Conservation (phyloP, 2,329 filamentous ascomycete genomes). For the Remersonia thermophila region DNA sequence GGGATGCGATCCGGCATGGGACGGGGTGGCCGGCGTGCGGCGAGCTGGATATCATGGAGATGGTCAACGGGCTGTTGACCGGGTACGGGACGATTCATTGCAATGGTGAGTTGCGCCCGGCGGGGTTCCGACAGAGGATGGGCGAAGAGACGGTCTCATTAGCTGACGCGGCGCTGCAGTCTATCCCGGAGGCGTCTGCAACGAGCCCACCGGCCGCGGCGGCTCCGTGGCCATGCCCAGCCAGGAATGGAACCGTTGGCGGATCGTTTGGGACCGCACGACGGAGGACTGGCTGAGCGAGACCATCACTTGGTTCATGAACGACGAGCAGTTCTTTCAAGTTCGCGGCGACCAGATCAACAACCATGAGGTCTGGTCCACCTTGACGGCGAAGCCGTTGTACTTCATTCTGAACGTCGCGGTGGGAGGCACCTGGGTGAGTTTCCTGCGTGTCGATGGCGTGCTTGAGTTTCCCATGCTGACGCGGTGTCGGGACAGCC, state of each 20-base stretch:
- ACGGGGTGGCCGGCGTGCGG: slow-evolving; percentile 40
- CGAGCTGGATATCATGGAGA: slow-evolving; percentile 47
- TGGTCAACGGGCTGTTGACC: slow-evolving; percentile 35
- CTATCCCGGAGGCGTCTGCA: slow-evolving; percentile 34
- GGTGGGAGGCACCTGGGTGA: slow-evolving; percentile 40
- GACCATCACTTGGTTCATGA: slow-evolving; percentile 38
- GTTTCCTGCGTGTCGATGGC: slow-evolving; percentile 22
- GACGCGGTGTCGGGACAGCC: too few species aligned
- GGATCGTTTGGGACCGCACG: slow-evolving; percentile 37
- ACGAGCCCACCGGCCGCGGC: slow-evolving; percentile 35
- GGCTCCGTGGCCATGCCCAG: slow-evolving; percentile 25
- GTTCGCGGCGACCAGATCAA: slow-evolving; percentile 33
- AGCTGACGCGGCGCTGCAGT: slow-evolving; percentile 6
- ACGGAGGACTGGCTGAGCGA: slow-evolving; percentile 32
- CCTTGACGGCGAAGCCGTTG: slow-evolving; percentile 36
- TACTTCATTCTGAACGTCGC: slow-evolving; percentile 44
- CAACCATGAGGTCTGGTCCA: slow-evolving; percentile 34
- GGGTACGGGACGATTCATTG: slow-evolving; percentile 43
- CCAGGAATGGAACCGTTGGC: slow-evolving; percentile 36
- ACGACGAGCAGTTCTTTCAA: slow-evolving; percentile 32
- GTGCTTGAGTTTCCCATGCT: too few species aligned
- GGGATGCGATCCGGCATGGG: slow-evolving; percentile 35
- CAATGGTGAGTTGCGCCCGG: slow-evolving; percentile 6
- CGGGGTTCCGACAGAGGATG: too few species aligned
- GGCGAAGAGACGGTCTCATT: too few species aligned